A percentile compares a stretch with the other conserved stretches of the same genome.
These are phyloP conservation scores for Termitomyces sp. DNA, from an alignment of 768 basidiomycete genomes.

Conservation along the genomic window DNA sequence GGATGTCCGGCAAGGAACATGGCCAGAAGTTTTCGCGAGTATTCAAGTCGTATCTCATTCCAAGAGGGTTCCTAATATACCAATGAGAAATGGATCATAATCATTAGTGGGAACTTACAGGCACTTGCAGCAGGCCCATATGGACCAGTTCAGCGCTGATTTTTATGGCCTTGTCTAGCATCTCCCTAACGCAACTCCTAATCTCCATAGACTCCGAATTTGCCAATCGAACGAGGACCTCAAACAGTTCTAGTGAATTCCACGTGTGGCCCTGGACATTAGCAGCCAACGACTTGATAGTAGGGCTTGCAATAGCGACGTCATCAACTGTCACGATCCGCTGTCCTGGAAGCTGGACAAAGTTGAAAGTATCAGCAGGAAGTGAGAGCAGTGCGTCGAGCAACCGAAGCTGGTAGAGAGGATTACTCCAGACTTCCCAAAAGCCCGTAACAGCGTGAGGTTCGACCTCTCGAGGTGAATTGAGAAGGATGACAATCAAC, in stretches of 20 bases:
- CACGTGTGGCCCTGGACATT: slow-evolving; percentile 91
- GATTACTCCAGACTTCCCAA: slow-evolving; percentile 84
- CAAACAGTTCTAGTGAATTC: slow-evolving; percentile 91
- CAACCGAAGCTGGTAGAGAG: slow-evolving; percentile 80
- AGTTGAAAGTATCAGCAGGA: slow-evolving; percentile 88
- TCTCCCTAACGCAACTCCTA: slow-evolving; percentile 75
- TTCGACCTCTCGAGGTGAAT: slow-evolving; percentile 72
- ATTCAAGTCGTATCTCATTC: slow-evolving; percentile 85
- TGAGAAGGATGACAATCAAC: slow-evolving; percentile 81
- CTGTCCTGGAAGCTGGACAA: slow-evolving; percentile 81
- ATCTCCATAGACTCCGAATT: slow-evolving; percentile 71
- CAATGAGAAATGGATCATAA: slow-evolving; percentile 5
- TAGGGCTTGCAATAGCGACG: slow-evolving; percentile 77
- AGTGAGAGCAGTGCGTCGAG: slow-evolving; percentile 87
- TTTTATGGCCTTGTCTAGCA: slow-evolving; percentile 92
- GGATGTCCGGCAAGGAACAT: slow-evolving; percentile 93
- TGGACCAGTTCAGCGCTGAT: slow-evolving; percentile 93
- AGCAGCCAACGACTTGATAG: slow-evolving; percentile 87
- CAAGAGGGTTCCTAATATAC: slow-evolving; percentile 65
- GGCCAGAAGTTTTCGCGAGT: slow-evolving; percentile 77
- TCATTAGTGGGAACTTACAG: slow-evolving; percentile 48
- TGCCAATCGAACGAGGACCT: slow-evolving; percentile 79
- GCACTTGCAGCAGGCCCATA: slow-evolving; percentile 88
- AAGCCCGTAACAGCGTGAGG: slow-evolving; percentile 82
- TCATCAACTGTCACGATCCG: slow-evolving; percentile 88